Conservation (phyloP, 2,329 filamentous ascomycete genomes). For the Pseudocercospora cruenta region DNA sequence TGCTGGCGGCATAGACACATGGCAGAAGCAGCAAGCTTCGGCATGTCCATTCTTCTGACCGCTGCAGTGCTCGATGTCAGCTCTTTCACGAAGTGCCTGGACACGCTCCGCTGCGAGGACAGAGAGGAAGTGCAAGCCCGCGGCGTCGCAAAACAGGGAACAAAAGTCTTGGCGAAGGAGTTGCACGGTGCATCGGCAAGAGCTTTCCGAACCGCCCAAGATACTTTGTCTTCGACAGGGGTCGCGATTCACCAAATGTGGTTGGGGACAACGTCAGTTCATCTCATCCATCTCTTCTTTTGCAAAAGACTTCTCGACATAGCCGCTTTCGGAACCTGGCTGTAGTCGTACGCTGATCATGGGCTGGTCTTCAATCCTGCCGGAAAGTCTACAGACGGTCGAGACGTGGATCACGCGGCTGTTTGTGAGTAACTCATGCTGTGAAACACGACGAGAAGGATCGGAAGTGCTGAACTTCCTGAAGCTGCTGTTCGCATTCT, state of each 20-base stretch:
- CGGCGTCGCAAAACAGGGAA: not conserved
- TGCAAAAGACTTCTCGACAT: not conserved
- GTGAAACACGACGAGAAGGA: conserved; percentile 12
- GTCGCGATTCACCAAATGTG: not conserved
- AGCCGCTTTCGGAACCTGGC: not conserved
- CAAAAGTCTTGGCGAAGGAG: not conserved
- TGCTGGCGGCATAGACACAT: conserved; percentile 6
- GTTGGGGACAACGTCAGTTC: not conserved
- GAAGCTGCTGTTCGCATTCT: conserved; percentile 62
- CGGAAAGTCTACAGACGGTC: conserved; percentile 58
- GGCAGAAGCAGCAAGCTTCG: not conserved
- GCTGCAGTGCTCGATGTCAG: no score
- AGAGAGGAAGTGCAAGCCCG: not conserved
- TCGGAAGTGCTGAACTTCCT: conserved; percentile 12
- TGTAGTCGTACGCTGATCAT: conserved; percentile 44
- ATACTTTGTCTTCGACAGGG: not conserved
- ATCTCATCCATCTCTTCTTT: not conserved
- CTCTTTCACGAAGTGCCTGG: not conserved
- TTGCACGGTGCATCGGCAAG: not conserved
- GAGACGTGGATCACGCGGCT: conserved; percentile 66
- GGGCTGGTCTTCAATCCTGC: conserved; percentile 69
- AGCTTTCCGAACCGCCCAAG: not conserved
- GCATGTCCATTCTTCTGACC: no score
- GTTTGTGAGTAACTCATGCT: conserved; percentile 56
- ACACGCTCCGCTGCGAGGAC: not conserved